phyloP scores from a whole-genome alignment of 139 green algal genomes.

The Ostreobium quekettii region DNA sequence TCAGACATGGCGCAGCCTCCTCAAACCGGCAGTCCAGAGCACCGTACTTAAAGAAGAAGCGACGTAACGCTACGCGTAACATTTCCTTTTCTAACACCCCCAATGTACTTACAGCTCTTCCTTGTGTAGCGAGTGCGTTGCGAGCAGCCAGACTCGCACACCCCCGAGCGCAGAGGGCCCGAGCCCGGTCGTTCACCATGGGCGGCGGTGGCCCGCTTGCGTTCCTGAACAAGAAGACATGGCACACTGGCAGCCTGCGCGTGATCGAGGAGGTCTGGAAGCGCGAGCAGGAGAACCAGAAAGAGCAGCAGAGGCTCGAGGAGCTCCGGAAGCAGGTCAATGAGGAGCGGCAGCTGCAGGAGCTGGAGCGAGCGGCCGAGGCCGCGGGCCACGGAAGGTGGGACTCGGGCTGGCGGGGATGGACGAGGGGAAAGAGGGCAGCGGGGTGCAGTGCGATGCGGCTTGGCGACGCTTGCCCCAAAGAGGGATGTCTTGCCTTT shows the following conservation, averaged over 20 bases:
- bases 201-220: slow-evolving; percentile 29
- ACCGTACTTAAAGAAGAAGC: too few relatives aligned
- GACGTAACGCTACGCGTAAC: too few relatives aligned
- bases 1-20: too few relatives aligned
- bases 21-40: too few relatives aligned
- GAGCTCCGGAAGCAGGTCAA: slow-evolving; percentile 64
- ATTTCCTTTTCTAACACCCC: too few relatives aligned
- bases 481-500: background rate
- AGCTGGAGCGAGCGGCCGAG: slow-evolving; percentile 44
- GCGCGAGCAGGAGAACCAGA: slow-evolving; percentile 50
- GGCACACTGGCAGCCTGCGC: slow-evolving; percentile 55
- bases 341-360: slow-evolving; percentile 55
- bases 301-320: slow-evolving; percentile 58
- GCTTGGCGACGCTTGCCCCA: background rate
- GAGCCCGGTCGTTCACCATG: too few relatives aligned
- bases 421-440: too few relatives aligned
- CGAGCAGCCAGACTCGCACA: too few relatives aligned
- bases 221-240: slow-evolving; percentile 82
- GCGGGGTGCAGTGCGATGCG: background rate
- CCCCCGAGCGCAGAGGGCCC: too few relatives aligned
- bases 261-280: slow-evolving; percentile 74
- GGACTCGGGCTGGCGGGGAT: background rate
- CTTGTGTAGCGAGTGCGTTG: too few relatives aligned
- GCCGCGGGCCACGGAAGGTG: slow-evolving; percentile 40
- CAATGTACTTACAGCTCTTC: too few relatives aligned